These are phyloP conservation scores for Iberis pinnata DNA, from an alignment of 345 rosid species.

Conservation along the genomic window DNA sequence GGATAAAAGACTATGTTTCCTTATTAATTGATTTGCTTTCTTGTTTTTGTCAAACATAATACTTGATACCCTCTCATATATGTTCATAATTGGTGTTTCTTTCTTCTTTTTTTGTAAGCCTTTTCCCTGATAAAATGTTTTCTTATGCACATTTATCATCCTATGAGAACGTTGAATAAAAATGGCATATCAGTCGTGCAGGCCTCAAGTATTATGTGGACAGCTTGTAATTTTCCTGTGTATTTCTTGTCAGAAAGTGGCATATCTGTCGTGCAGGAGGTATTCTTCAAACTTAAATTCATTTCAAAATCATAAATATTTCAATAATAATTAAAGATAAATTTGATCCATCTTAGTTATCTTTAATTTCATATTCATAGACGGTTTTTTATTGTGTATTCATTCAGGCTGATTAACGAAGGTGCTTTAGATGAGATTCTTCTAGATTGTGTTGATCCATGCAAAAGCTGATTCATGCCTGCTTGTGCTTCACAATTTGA, in stretches of 20 bases:
- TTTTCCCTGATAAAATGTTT: constrained; percentile 84
- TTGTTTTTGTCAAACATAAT: neutral
- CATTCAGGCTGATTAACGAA: no score
- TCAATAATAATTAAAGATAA: no score
- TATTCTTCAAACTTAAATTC: constrained; percentile 30
- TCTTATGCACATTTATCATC: constrained; percentile 83
- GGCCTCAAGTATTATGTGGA: constrained; percentile 88
- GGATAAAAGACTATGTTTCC: constrained; percentile 11
- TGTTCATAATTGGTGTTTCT: constrained; percentile 19
- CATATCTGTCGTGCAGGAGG: constrained; percentile 57
- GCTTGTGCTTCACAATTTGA: no score
- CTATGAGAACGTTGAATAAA: constrained; percentile 45
- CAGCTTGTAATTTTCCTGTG: constrained; percentile 75
- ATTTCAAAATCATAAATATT: no score
- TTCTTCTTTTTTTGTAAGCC: constrained; percentile 47
- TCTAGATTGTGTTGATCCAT: no score
- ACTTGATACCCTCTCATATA: constrained; percentile 8
- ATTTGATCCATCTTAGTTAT: no score
- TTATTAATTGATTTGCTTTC: neutral
- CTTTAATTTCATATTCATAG: no score
- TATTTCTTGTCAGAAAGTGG: constrained; percentile 66
- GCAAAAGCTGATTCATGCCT: no score
- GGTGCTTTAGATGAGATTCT: no score
- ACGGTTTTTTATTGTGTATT: no score
- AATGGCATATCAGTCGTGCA: constrained; percentile 93